Evolutionary conservation across 176 grass and related monocot species (phyloP).

Genomic region (Poa pratensis): DNA sequence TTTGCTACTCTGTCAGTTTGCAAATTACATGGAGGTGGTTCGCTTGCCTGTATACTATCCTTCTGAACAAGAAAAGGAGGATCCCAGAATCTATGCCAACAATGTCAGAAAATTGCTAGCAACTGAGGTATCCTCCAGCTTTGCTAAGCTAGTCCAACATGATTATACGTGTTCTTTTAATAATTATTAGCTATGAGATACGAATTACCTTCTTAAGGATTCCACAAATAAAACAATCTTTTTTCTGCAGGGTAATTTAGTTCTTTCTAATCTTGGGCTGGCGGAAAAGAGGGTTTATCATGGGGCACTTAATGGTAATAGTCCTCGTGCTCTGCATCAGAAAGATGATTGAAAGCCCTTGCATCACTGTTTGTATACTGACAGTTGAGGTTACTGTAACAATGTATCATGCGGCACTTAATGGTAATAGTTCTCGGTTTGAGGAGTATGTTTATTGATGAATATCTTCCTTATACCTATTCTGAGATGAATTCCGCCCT

Average conservation of each 20-base stretch:
- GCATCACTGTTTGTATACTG: constrained; percentile 35
- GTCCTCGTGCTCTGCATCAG: constrained; percentile 61
- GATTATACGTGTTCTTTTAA: background rate
- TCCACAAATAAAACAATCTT: constrained; percentile 17
- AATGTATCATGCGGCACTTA: constrained; percentile 12
- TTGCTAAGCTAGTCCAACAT: constrained; percentile 25
- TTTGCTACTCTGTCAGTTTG: constrained; percentile 91
- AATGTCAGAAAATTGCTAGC: constrained; percentile 84
- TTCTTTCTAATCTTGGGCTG: constrained; percentile 83
- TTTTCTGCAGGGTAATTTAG: constrained; percentile 74
- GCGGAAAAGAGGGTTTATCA: constrained; percentile 87
- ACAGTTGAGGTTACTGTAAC: constrained; percentile 45
- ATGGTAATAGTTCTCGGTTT: constrained; percentile 21
- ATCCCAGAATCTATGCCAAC: constrained; percentile 72
- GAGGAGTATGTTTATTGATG: constrained; percentile 28
- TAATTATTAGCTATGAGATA: background rate
- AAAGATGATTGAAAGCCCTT: constrained; percentile 81
- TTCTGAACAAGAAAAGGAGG: constrained; percentile 89
- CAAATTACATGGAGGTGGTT: constrained; percentile 89
- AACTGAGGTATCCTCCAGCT: constrained; percentile 55
- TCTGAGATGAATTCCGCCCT: constrained; percentile 35
- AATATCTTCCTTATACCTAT: constrained; percentile 38
- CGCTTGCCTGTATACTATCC: constrained; percentile 82
- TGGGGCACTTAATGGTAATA: constrained; percentile 83
- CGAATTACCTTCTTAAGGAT: background rate